Evolutionary conservation across 2,329 filamentous ascomycete genomes (phyloP), one percentile per base, ranked within the genome.

Genomic region (Penicillium sp.): DNA sequence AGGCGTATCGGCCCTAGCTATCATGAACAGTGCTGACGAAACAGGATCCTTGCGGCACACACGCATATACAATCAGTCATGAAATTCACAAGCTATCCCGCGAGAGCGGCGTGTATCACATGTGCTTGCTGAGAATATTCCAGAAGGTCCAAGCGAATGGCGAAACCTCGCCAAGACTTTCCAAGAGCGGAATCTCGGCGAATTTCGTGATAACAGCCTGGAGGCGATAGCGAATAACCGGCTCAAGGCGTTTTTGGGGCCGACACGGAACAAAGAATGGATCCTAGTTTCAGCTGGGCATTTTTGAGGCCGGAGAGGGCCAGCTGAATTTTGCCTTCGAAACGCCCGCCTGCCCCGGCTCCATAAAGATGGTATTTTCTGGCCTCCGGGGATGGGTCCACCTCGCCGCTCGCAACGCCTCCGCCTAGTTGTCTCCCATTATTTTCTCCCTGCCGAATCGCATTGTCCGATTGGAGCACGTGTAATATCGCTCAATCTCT

Each of bases 381-480:
- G 35, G 15, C 35, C 11, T 15, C 13, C 9, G 35, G 8, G 66
- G 49, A 71, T 68, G 8, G 70, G 67, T 9, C 65, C 70, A 23
- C 67, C 65, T 31, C 65, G 71, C 70, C 70, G 70, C 53, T 73
- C 69, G 54, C 71, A 73, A 7, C 29, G 69, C 69, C 59, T 72
- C 70, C 23, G 62, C 54, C 29, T 67, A 59, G 21, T 61, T 66
- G 5, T 50, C 48, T 8, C 65, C 63, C 11, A 23, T 13, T 8
- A 70, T 48, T 52, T 71, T 71, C 30, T 70, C 69, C 54, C 74
- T 71, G 47, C 71, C 73, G 54, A 71, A 75, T 67, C 73, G 74
- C 26, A 72, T 65, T 63, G 73, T 73, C 53, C 70, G 67, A 19
- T 69, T 70, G 30, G 70, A 62, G 65, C 73, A 75, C 30, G 72